A percentile compares a stretch with the other conserved stretches of the same genome.
Conservation (phyloP, 1,284 basidiomycete genomes). For the Pseudozyma tsukubaensis region DNA sequence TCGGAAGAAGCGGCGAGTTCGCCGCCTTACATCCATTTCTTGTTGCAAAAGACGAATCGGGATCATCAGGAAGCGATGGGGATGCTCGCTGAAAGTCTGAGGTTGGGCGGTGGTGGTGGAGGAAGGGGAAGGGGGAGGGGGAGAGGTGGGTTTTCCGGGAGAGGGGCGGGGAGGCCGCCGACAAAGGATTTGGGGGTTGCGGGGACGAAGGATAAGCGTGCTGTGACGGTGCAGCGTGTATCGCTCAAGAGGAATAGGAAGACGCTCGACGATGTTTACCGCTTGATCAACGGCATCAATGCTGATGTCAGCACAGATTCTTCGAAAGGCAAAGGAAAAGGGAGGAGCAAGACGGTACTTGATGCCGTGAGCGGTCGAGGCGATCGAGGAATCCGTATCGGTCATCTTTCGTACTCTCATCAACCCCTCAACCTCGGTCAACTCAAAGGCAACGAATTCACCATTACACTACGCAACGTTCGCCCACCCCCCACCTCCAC, state of each 20-base stretch:
- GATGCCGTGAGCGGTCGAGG: conserved; percentile 40
- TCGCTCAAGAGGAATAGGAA: conserved; percentile 82
- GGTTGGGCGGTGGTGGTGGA: conserved; percentile 39
- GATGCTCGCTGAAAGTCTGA: conserved; percentile 75
- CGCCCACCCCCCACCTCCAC: conserved; percentile 21
- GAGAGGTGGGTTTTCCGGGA: conserved; percentile 23
- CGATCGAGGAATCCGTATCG: conserved; percentile 81
- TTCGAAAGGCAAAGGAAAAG: conserved; percentile 23
- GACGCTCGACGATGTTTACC: conserved; percentile 84
- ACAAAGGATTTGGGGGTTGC: conserved; percentile 81
- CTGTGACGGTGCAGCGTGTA: conserved; percentile 92
- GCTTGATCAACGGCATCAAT: conserved; percentile 72
- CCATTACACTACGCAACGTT: conserved; percentile 87
- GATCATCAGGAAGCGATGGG: conserved; percentile 94
- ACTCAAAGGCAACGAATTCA: conserved; percentile 94
- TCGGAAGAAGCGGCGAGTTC: conserved; percentile 70
- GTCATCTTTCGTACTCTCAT: conserved; percentile 86
- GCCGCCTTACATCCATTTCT: conserved; percentile 91
- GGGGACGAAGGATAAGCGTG: conserved; percentile 98
- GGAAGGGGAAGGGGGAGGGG: conserved; percentile 38
- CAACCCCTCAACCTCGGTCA: conserved; percentile 88
- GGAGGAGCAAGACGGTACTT: conserved; percentile 32
- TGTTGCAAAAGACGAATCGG: conserved; percentile 95
- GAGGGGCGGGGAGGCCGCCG: conserved; percentile 30
- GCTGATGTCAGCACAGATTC: conserved; percentile 42